Evolutionary conservation across 2,329 filamentous ascomycete species (phyloP).

Genomic region (Trichoderma sp.): DNA sequence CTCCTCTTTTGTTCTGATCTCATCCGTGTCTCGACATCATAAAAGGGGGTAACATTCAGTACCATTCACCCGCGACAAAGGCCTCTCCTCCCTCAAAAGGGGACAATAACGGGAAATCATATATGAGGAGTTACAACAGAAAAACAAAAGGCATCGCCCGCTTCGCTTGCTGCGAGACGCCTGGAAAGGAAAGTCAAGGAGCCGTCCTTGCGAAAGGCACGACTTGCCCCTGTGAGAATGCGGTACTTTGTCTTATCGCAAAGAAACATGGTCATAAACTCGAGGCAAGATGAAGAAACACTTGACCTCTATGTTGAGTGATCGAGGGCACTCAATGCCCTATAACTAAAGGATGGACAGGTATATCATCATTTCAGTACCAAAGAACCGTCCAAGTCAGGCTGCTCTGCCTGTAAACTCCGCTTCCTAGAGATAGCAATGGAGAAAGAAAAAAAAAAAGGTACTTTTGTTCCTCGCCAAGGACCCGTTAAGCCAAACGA

Average conservation of each 20-base stretch:
- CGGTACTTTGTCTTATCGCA: background rate
- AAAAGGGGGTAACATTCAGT: background rate
- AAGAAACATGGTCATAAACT: background rate
- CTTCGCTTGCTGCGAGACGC: conserved; percentile 14
- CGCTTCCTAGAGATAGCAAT: background rate
- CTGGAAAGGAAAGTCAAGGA: conserved; percentile 13
- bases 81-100: background rate
- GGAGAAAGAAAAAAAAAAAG: background rate
- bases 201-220: conserved; percentile 14
- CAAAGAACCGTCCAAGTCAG: background rate
- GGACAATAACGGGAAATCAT: background rate
- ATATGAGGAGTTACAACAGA: background rate
- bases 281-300: background rate
- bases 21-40: background rate
- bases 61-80: background rate
- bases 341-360: background rate
- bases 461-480: background rate
- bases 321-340: background rate
- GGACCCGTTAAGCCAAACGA: background rate
- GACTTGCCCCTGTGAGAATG: conserved; percentile 4
- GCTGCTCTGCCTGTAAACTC: background rate
- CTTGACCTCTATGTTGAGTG: background rate
- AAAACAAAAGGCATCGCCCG: background rate
- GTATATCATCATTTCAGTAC: background rate
- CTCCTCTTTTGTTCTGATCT: background rate